Base-by-base conservation (phyloP, 2,329 filamentous ascomycete genomes). In the Gyromitra esculenta region DNA sequence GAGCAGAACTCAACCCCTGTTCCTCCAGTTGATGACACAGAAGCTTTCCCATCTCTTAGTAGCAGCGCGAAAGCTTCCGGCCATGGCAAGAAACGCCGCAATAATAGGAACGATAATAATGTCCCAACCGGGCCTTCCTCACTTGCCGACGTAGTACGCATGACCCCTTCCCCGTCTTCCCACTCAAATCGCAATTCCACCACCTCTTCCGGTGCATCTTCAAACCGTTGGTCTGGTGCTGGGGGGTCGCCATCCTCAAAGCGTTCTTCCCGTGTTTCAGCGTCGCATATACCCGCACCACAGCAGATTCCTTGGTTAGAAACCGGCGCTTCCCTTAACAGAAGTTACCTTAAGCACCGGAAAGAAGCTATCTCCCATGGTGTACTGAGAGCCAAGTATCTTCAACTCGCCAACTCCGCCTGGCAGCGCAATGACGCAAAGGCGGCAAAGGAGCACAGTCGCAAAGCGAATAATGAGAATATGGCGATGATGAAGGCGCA, bases 401-500 rank as follows among this genome's bases (percentile, higher is more conserved):
- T 99, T 70, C 76, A 54, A 78, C 96, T 94, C 83, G 96, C 96
- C 80, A 95, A 95, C 7, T 95, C 98, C 87, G 96, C 96, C 25
- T 99, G 96, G 95, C 97, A 98, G 83, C 92, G 96, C 74, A 98
- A 97, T 81, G 96, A 99, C 83, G 95, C 96, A 52, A 91, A 96
- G 78, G 95, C 96, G 18, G 96, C 96, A 77, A 98, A 98, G 85
- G 95, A 95, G 41, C 88, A 98, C 64, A 97, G 93, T 81, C 89
- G 98, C 59, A 91, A 96, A 39, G 96, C 96, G 11, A 96, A 98
- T 84, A 96, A 93, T 80, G 96, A 99, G 85, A 98, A 99, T 81
- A 93, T 97, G 80, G 88, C 96, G 48, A 99, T 99, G 96, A 90
- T 94, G 79, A 96, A 97, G 85, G 95, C 94, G 59, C 96, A 99